A percentile compares a stretch with the other conserved stretches of the same genome.
Evolutionary conservation across 2,329 filamentous ascomycete genomes (phyloP).

Genomic region (Anisogramma anomala): DNA sequence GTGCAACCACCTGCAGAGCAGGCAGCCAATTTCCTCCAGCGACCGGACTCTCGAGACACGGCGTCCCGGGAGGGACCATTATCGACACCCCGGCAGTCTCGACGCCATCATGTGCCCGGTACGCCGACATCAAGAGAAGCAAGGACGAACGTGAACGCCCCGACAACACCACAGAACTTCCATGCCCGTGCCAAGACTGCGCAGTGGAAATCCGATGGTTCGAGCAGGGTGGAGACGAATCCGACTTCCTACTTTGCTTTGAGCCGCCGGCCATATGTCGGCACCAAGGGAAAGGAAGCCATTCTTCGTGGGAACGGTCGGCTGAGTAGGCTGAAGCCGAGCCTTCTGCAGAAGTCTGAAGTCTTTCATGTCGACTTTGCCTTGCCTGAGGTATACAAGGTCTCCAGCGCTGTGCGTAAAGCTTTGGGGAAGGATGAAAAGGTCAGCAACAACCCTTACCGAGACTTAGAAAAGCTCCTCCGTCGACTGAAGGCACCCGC

Average conservation of each 20-base stretch:
- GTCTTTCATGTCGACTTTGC: constrained; percentile 37
- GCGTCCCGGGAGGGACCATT: background rate
- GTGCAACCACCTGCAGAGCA: too few relatives aligned
- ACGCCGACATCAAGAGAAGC: constrained; percentile 19
- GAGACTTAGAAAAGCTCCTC: constrained; percentile 15
- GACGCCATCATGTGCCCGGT: background rate
- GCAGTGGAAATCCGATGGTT: constrained; percentile 14
- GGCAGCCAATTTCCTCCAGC: too few relatives aligned
- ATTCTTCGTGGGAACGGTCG: constrained; percentile 15
- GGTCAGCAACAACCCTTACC: constrained; percentile 12
- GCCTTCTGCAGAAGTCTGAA: constrained; percentile 5
- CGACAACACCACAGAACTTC: constrained; percentile 12
- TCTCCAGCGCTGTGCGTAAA: constrained; percentile 4
- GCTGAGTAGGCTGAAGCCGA: constrained; percentile 8
- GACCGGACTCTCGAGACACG: background rate
- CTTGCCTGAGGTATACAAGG: constrained; percentile 23
- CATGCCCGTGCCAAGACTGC: constrained; percentile 12
- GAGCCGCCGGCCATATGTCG: constrained; percentile 18
- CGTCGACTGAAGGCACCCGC: background rate
- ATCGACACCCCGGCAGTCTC: background rate
- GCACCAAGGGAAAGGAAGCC: constrained; percentile 12
- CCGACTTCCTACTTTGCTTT: constrained; percentile 7
- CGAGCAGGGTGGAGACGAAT: background rate
- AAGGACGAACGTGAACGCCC: background rate
- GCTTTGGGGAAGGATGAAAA: constrained; percentile 4